Evolutionary conservation across 495 filamentous ascomycete genomes (phyloP).

Genomic region (Aspergillus leporis): DNA sequence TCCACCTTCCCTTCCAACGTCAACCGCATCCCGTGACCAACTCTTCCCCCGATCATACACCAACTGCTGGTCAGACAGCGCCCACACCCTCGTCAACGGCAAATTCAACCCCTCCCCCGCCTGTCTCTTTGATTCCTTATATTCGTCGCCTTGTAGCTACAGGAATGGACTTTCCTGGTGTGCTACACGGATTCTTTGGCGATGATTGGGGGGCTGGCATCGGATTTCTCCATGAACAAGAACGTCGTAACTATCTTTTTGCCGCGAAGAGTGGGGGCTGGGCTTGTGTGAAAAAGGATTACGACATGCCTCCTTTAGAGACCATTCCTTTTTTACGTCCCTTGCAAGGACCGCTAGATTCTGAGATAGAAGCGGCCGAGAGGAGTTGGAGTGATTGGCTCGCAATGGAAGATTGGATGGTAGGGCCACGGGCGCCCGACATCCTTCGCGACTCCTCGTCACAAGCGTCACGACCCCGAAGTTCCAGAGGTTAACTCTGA

Average conservation of each 20-base stretch:
- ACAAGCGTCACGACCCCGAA: slow-evolving; percentile 38
- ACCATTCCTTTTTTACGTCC: slow-evolving; percentile 84
- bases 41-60: slow-evolving; percentile 31
- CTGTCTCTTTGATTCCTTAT: slow-evolving; percentile 81
- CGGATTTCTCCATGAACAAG: slow-evolving; percentile 80
- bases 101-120: slow-evolving; percentile 31
- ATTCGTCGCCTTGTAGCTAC: slow-evolving; percentile 88
- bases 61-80: slow-evolving; percentile 16
- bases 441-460: slow-evolving; percentile 47
- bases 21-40: slow-evolving; percentile 39
- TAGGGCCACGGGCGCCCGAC: slow-evolving; percentile 62
- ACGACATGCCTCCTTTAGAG: slow-evolving; percentile 81
- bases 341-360: slow-evolving; percentile 68
- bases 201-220: slow-evolving; percentile 83
- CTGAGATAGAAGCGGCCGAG: slow-evolving; percentile 84
- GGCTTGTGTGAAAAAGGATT: slow-evolving; percentile 82
- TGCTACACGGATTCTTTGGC: slow-evolving; percentile 93
- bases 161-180: slow-evolving; percentile 79
- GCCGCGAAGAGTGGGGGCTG: slow-evolving; percentile 90
- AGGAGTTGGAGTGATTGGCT: slow-evolving; percentile 81
- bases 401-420: slow-evolving; percentile 96
- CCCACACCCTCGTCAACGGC: slow-evolving; percentile 18
- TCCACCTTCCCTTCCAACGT: slow-evolving; percentile 52
- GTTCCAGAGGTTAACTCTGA: slow-evolving; percentile 29
- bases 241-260: slow-evolving; percentile 92